Evolutionary conservation across 208 protist genomes (phyloP), one percentile per base, ranked within the genome.

Genomic region (Trypanosomatidae sp.): DNA sequence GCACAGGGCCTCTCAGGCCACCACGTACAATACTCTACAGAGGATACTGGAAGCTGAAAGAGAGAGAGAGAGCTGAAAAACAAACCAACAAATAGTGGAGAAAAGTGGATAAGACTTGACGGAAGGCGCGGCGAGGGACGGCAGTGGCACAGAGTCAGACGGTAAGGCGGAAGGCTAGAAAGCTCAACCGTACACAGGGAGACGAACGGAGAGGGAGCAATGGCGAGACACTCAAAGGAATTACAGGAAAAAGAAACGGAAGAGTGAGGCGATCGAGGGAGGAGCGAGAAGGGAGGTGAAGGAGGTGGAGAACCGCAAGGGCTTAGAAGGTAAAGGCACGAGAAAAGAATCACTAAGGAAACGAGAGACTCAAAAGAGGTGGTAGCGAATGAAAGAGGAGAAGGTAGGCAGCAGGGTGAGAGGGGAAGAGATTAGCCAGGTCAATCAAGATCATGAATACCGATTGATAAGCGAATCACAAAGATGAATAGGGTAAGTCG

Each of bases 221-320:
- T n/a, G 17, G 50, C 17, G 22, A n/a, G 50, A 55, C 17, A n/a
- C 50, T 15, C 13, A n/a, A 15, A 25, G 50, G 46, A 25, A 9
- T 25, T n/a, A n/a, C 53, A 59, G 8, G 28, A 69, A 44, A 69
- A 53, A 69, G 55, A 9, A 25, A 62, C 28, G 56, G 56, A 39
- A 39, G 17, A 13, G 2, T 13, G 36, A 39, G 36, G 36, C 36
- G 36, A 39, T 39, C 36, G 36, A 39, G 36, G 36, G 36, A 62
- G 15, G 22, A 19, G 22, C 9, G 0, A 17, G 36, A 19, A 25
- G 12, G 25, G 10, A 17, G 53, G 47, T 53, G n/a, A n/a, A n/a
- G n/a, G n/a, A n/a, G n/a, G 36, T 39, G 36, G 3, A 39, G 36
- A 4, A 39, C 36, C 36, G 36, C 36, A 39, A 39, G 36, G 36